Evolutionary conservation across 2,329 filamentous ascomycete species (phyloP).

Genomic region (Rhynchosporium agropyri): DNA sequence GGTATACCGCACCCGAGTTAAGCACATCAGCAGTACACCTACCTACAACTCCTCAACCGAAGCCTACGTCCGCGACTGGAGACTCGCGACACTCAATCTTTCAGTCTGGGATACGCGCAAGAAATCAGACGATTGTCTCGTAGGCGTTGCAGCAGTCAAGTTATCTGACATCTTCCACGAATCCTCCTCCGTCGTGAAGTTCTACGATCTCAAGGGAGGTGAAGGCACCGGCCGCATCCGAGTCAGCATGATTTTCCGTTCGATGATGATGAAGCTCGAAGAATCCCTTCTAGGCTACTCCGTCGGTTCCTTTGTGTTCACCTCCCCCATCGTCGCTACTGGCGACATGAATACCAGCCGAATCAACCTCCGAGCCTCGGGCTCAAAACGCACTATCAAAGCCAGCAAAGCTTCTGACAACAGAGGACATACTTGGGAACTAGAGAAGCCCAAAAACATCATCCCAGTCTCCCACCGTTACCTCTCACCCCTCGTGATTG

Average conservation of each 20-base stretch:
- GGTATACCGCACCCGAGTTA: conserved; percentile 28
- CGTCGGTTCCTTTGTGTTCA: conserved; percentile 28
- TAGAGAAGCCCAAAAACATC: conserved; percentile 20
- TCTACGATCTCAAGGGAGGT: conserved; percentile 31
- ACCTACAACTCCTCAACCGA: conserved; percentile 30
- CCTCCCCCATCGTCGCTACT: conserved; percentile 23
- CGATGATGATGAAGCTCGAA: conserved; percentile 32
- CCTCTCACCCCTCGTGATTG: conserved; percentile 25
- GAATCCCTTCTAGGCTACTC: conserved; percentile 26
- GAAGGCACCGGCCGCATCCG: conserved; percentile 29
- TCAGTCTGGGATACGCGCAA: conserved; percentile 32
- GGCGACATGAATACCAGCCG: conserved; percentile 25
- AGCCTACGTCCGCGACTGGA: conserved; percentile 31
- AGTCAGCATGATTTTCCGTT: conserved; percentile 31
- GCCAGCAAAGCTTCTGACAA: conserved; percentile 17
- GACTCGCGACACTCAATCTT: conserved; percentile 27
- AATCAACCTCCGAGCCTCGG: conserved; percentile 25
- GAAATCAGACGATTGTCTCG: conserved; percentile 29
- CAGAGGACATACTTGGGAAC: conserved; percentile 15
- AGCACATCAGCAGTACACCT: conserved; percentile 27
- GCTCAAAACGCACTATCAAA: conserved; percentile 24
- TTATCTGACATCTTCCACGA: conserved; percentile 30
- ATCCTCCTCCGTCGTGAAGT: conserved; percentile 29
- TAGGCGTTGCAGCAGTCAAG: conserved; percentile 29
- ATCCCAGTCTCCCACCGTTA: conserved; percentile 28